Base-by-base conservation (phyloP, 805 yeast genomes). In the Starmerella vitae region DNA sequence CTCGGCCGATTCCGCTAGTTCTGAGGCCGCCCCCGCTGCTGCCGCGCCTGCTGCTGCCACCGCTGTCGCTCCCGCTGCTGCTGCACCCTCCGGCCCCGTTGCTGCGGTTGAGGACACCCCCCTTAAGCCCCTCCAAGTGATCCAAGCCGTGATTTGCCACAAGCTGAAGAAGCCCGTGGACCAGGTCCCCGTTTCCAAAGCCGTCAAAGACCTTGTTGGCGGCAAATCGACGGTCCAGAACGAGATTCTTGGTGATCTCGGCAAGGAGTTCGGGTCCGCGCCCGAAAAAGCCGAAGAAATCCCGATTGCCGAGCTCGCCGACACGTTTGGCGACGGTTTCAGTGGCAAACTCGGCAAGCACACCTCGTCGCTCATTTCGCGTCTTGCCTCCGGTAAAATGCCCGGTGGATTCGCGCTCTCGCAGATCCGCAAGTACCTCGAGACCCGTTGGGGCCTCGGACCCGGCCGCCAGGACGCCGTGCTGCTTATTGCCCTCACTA, bases 271-370 rank as follows among this genome's bases (percentile, higher is more conserved):
- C 57, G 96, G 97, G 55, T 65, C 91, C 33, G 86, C 96, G 36
- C 99, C 99, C 31, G 99, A 91, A 65, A 91, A 91, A 65, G 96
- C 99, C 46, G 99, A 91, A 66, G 99, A 91, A 58, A 81, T 94
- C 31, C 98, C 98, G 46, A 71, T 91, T 53, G 81, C 75, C 57
- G 99, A 91, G 64, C 75, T 91, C 60, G 96, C 97, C 35, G 97
- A 84, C 58, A 77, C 74, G 54, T 83, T 91, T 74, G 95, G 88
- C 67, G 94, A 84, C 49, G 67, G 86, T 20, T 91, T 84, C 68
- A 59, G 66, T 49, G 97, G 97, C 51, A 71, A 75, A 49, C 72
- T 91, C 50, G 99, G 99, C 61, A 91, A 91, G 63, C 94, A 86
- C 56, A 79, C 97, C 2, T 65, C 85, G 28, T 79, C 95, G 21